Conservation (phyloP, 371 early-diverging fungal genomes). For the Haplosporangium sp. region DNA sequence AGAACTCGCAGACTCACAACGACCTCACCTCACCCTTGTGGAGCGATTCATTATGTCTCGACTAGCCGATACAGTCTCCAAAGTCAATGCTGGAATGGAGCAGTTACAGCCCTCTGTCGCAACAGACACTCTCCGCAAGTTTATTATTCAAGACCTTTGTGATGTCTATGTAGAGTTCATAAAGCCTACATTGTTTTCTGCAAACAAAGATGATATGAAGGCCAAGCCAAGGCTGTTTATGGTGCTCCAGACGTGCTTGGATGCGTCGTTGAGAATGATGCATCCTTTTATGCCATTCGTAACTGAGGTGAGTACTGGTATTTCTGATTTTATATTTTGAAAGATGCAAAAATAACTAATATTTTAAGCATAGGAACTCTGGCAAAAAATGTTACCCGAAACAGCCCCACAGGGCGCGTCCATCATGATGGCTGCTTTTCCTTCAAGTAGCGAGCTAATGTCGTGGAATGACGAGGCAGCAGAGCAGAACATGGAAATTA, state of each 20-base stretch:
- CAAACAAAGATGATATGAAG: conserved; percentile 58
- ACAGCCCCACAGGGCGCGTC: conserved; percentile 51
- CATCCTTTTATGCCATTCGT: conserved; percentile 99
- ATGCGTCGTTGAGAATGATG: conserved; percentile 85
- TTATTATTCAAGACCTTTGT: conserved; percentile 94
- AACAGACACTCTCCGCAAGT: conserved; percentile 86
- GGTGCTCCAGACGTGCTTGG: conserved; percentile 82
- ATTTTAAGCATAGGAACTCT: conserved; percentile 52
- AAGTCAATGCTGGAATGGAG: conserved; percentile 76
- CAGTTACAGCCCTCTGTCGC: conserved; percentile 86
- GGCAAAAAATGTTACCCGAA: conserved; percentile 63
- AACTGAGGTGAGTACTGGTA: conserved; percentile 87
- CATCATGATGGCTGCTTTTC: conserved; percentile 70
- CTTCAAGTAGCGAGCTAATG: conserved; percentile 53
- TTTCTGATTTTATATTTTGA: no score
- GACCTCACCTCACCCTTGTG: conserved; percentile 68
- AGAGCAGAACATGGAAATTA: conserved; percentile 68
- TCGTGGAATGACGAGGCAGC: conserved; percentile 59
- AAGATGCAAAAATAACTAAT: background rate
- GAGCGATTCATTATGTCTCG: conserved; percentile 90
- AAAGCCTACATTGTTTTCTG: conserved; percentile 66
- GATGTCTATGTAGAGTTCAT: conserved; percentile 95
- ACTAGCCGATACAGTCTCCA: conserved; percentile 77
- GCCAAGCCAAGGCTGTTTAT: conserved; percentile 18
- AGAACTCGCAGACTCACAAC: conserved; percentile 18